Evolutionary conservation across 805 yeast genomes (phyloP).

Genomic region (Candida berthetii): DNA sequence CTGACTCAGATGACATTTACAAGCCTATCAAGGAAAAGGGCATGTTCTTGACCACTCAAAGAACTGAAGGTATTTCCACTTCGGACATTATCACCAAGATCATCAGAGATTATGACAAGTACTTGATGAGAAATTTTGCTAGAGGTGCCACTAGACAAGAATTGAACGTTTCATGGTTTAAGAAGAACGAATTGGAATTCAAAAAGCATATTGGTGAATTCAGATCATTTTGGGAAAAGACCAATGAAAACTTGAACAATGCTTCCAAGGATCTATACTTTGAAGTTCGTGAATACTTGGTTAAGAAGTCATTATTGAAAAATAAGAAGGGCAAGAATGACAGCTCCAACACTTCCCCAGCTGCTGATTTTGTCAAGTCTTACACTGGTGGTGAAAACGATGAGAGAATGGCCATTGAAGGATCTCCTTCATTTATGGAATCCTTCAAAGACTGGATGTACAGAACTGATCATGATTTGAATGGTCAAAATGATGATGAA

Average conservation of each 20-base stretch:
- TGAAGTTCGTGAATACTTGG: constrained; percentile 72
- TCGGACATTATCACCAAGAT: constrained; percentile 94
- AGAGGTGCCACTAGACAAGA: constrained; percentile 97
- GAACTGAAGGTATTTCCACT: constrained; percentile 95
- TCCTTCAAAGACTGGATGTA: constrained; percentile 28
- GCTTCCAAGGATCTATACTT: constrained; percentile 79
- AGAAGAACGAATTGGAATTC: constrained; percentile 92
- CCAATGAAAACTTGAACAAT: constrained; percentile 59
- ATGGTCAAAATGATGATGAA: not conserved
- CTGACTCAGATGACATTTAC: constrained; percentile 88
- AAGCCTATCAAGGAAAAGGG: constrained; percentile 88
- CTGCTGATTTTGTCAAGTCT: constrained; percentile 60
- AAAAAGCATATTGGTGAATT: constrained; percentile 87
- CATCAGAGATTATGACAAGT: constrained; percentile 93
- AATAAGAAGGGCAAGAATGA: constrained; percentile 18
- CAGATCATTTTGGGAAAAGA: constrained; percentile 77
- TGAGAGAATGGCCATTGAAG: constrained; percentile 10
- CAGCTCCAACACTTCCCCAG: constrained; percentile 31
- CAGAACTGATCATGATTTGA: constrained; percentile 16
- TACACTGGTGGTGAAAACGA: constrained; percentile 45
- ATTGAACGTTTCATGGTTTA: constrained; percentile 93
- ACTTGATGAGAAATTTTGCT: constrained; percentile 93
- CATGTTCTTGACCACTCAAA: constrained; percentile 87
- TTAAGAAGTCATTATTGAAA: constrained; percentile 32
- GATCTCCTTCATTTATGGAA: constrained; percentile 21